Evolutionary conservation across 1,284 basidiomycete genomes (phyloP).

Genomic region (Athelia psychrophila): DNA sequence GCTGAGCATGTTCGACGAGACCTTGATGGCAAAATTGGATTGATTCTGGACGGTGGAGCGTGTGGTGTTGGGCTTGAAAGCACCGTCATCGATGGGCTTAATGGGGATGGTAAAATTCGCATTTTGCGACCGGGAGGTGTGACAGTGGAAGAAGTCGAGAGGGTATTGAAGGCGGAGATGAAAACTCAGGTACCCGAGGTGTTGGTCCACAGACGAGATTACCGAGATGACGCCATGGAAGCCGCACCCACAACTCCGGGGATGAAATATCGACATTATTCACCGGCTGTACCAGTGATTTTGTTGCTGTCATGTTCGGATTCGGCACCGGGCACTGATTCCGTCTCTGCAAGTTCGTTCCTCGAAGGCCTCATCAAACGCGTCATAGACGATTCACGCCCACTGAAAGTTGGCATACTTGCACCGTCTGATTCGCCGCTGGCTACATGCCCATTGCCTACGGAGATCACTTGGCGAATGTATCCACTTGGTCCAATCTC

Average conservation of each 20-base stretch:
- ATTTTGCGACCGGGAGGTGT: constrained; percentile 92
- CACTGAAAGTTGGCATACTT: constrained; percentile 64
- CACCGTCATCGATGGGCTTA: constrained; percentile 90
- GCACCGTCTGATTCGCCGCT: constrained; percentile 59
- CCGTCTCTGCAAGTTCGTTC: constrained; percentile 32
- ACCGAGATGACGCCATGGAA: constrained; percentile 61
- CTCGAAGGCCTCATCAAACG: constrained; percentile 36
- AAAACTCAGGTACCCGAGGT: constrained; percentile 44
- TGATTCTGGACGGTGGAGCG: constrained; percentile 92
- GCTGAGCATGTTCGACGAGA: constrained; percentile 86
- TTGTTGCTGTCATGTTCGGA: constrained; percentile 58
- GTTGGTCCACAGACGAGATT: constrained; percentile 76
- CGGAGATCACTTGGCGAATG: neutral
- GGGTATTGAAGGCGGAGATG: constrained; percentile 47
- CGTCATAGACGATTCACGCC: constrained; percentile 9
- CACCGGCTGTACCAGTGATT: constrained; percentile 82
- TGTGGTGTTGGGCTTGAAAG: constrained; percentile 93
- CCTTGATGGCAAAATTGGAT: constrained; percentile 67
- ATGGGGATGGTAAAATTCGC: constrained; percentile 70
- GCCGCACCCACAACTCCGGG: constrained; percentile 91
- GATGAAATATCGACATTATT: constrained; percentile 99
- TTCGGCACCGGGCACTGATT: constrained; percentile 30
- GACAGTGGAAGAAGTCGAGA: constrained; percentile 84
- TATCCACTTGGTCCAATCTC: constrained; percentile 56
- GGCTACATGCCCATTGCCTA: constrained; percentile 6